phyloP scores from a whole-genome alignment of 495 filamentous ascomycete species.

The Durotheca rogersii region DNA sequence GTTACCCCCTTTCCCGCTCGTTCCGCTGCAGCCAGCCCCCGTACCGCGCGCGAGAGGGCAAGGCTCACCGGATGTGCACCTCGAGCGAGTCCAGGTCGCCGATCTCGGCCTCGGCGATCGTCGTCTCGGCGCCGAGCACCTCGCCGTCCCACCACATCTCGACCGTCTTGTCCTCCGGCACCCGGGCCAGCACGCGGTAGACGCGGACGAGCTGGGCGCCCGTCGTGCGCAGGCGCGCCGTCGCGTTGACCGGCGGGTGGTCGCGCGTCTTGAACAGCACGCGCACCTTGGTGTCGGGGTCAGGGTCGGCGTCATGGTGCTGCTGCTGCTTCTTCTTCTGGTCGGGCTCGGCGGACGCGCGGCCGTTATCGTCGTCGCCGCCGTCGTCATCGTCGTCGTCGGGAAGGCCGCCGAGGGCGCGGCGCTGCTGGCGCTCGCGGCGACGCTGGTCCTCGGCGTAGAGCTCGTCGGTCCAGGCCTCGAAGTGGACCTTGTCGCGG shows the following conservation, averaged over 20 bases:
- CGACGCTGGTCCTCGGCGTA: slow-evolving; percentile 51
- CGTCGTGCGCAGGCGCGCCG: slow-evolving; percentile 40
- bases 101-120: slow-evolving; percentile 70
- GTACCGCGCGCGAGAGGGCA: no score
- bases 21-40: no score
- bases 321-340: slow-evolving; percentile 41
- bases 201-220: slow-evolving; percentile 40
- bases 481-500: slow-evolving; percentile 57
- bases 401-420: slow-evolving; percentile 30
- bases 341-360: no score
- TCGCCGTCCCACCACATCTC: slow-evolving; percentile 82
- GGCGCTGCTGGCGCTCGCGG: slow-evolving; percentile 39
- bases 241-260: slow-evolving; percentile 40
- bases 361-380: no score
- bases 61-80: slow-evolving; percentile 63
- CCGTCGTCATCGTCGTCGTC: slow-evolving; percentile 41
- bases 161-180: slow-evolving; percentile 52
- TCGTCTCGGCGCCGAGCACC: slow-evolving; percentile 58
- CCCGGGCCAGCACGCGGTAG: slow-evolving; percentile 37
- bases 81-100: slow-evolving; percentile 77
- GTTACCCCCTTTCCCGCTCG: no score
- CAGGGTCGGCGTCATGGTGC: slow-evolving; percentile 28
- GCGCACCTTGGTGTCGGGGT: slow-evolving; percentile 46
- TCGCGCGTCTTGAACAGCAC: slow-evolving; percentile 54
- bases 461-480: slow-evolving; percentile 68